phyloP scores from a whole-genome alignment of 2,329 filamentous ascomycete genomes.

The Neurospora sp. region DNA sequence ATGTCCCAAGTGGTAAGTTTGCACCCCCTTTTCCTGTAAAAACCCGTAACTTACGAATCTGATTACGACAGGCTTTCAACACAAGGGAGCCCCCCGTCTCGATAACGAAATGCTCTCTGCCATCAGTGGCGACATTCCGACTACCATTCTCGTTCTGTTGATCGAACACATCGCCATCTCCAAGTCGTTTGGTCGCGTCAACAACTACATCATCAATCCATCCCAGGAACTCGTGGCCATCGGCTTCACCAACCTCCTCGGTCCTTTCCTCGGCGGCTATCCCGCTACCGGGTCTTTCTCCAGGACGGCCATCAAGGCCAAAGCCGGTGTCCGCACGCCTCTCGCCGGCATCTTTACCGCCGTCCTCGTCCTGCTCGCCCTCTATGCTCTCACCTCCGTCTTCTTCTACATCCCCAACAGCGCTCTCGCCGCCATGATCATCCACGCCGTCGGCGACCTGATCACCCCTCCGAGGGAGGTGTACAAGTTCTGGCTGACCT shows the following conservation, averaged over 20 bases:
- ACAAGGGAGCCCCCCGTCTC: conserved; percentile 66
- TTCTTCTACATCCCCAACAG: conserved; percentile 76
- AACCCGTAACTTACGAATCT: not conserved
- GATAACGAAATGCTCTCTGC: conserved; percentile 54
- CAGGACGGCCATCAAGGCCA: conserved; percentile 74
- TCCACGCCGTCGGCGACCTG: conserved; percentile 72
- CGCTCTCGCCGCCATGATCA: conserved; percentile 65
- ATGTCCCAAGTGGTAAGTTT: conserved; percentile 60
- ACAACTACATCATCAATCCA: conserved; percentile 94
- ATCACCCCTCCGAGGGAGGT: conserved; percentile 64
- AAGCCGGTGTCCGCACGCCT: conserved; percentile 72
- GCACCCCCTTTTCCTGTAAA: not conserved
- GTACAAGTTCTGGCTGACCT: conserved; percentile 70
- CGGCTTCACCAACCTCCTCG: conserved; percentile 81
- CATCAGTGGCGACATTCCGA: conserved; percentile 67
- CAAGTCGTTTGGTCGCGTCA: conserved; percentile 94
- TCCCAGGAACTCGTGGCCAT: conserved; percentile 96
- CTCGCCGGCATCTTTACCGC: conserved; percentile 72
- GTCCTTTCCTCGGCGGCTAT: conserved; percentile 86
- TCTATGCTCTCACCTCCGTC: conserved; percentile 67
- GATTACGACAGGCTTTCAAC: conserved; percentile 55
- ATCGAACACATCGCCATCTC: conserved; percentile 98
- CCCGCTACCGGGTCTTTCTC: conserved; percentile 70
- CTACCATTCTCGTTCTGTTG: conserved; percentile 80
- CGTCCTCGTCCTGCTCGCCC: conserved; percentile 62